phyloP scores from a whole-genome alignment of 352 stramenopile species.

The Pythium angustatum region DNA sequence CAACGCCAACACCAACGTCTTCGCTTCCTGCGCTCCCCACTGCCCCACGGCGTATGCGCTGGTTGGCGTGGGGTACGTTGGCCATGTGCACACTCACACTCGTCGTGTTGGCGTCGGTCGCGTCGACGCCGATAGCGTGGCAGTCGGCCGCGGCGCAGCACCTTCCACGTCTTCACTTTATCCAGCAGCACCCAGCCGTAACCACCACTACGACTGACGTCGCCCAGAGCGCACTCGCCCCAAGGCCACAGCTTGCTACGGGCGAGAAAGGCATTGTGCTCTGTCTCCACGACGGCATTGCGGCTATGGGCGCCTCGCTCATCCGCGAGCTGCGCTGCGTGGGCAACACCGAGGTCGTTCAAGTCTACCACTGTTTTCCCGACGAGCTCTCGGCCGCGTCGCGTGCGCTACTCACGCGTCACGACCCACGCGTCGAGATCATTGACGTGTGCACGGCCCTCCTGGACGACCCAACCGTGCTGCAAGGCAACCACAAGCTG shows the following conservation, averaged over 20 bases:
- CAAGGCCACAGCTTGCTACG: too few relatives aligned
- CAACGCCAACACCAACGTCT: neutral
- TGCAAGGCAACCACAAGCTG: conserved; percentile 5
- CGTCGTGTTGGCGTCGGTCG: conserved; percentile 2
- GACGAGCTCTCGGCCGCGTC: conserved; percentile 47
- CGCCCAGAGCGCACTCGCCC: too few relatives aligned
- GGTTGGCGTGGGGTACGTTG: neutral
- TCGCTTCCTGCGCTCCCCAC: neutral
- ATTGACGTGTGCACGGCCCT: conserved; percentile 59
- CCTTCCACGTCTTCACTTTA: conserved; percentile 20
- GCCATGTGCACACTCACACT: conserved; percentile 8
- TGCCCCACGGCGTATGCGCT: neutral
- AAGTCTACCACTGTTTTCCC: conserved; percentile 48
- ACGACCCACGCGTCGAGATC: conserved; percentile 54
- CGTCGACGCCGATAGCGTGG: conserved; percentile 2
- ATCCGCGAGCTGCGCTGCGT: conserved; percentile 57
- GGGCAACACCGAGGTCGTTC: conserved; percentile 41
- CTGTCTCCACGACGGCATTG: conserved; percentile 53
- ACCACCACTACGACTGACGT: too few relatives aligned
- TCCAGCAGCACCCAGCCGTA: conserved; percentile 7
- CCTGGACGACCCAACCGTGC: conserved; percentile 19
- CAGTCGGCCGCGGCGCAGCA: conserved; percentile 9
- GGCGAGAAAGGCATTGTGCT: conserved; percentile 36
- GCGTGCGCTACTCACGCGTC: conserved; percentile 39
- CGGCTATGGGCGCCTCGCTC: conserved; percentile 61